Evolutionary conservation across 169 alveolate species (phyloP).

Genomic region (Eimeria falciformis): DNA sequence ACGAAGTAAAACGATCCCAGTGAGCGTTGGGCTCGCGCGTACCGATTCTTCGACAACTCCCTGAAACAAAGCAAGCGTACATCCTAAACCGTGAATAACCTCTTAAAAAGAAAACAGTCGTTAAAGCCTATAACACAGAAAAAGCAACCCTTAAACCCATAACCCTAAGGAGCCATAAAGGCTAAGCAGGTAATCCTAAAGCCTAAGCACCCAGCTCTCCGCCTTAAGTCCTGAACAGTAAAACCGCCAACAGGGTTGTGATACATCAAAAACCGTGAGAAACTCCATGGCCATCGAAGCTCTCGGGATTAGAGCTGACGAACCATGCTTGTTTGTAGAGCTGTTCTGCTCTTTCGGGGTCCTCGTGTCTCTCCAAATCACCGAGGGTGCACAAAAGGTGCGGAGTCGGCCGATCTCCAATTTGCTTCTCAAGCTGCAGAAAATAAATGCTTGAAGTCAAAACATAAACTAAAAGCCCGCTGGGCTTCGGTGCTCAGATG

Average conservation of each 20-base stretch:
- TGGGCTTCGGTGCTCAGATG: background rate
- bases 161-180: background rate
- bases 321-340: slow-evolving; percentile 89
- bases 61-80: slow-evolving; percentile 71
- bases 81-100: background rate
- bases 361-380: slow-evolving; percentile 86
- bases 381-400: slow-evolving; percentile 93
- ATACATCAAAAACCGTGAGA: too few species aligned
- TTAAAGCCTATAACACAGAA: background rate
- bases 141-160: background rate
- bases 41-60: slow-evolving; percentile 89
- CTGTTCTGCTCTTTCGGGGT: slow-evolving; percentile 55
- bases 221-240: background rate
- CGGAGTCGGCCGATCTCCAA: slow-evolving; percentile 87
- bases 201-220: background rate
- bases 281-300: too few species aligned
- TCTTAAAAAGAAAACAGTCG: background rate
- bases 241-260: too few species aligned
- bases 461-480: background rate
- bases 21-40: slow-evolving; percentile 93
- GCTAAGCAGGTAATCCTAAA: background rate
- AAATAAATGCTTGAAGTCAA: background rate
- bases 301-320: too few species aligned
- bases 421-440: slow-evolving; percentile 83
- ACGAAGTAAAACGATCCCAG: slow-evolving; percentile 85